phyloP scores from a whole-genome alignment of 257 asterid species.

The Marsdenia floribunda region DNA sequence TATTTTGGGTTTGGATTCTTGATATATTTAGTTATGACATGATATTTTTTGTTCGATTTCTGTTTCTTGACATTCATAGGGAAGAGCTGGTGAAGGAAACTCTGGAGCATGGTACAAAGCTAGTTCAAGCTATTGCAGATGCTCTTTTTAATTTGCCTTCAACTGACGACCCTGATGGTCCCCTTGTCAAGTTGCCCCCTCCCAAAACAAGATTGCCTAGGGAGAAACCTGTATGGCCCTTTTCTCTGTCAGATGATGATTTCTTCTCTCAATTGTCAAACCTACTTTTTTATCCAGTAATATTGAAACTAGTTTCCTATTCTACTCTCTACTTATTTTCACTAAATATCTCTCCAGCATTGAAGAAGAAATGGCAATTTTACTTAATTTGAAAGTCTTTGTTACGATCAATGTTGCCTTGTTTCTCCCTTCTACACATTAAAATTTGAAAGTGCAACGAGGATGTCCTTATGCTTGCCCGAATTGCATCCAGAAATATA shows the following conservation, averaged over 20 bases:
- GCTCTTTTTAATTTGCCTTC: conserved; percentile 76
- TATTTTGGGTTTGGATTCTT: background rate
- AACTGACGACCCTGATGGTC: conserved; percentile 66
- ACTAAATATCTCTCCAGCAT: background rate
- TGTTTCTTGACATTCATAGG: conserved; percentile 30
- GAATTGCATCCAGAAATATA: background rate
- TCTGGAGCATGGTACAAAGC: conserved; percentile 61
- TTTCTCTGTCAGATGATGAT: background rate
- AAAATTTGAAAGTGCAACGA: background rate
- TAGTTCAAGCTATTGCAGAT: conserved; percentile 82
- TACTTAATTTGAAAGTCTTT: background rate
- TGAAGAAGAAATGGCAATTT: background rate
- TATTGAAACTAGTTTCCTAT: background rate
- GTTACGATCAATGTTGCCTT: background rate
- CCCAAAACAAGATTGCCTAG: conserved; percentile 77
- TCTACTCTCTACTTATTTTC: background rate
- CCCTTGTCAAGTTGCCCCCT: conserved; percentile 69
- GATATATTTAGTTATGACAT: conserved; percentile 2
- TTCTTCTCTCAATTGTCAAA: background rate
- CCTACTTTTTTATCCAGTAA: background rate
- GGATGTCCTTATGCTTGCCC: background rate
- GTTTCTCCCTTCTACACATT: background rate
- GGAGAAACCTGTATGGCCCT: conserved; percentile 65
- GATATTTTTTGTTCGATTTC: background rate
- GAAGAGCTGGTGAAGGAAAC: conserved; percentile 61